These are phyloP conservation scores for Citrus sinensis DNA, from an alignment of 345 rosid species.

Conservation along the genomic window DNA sequence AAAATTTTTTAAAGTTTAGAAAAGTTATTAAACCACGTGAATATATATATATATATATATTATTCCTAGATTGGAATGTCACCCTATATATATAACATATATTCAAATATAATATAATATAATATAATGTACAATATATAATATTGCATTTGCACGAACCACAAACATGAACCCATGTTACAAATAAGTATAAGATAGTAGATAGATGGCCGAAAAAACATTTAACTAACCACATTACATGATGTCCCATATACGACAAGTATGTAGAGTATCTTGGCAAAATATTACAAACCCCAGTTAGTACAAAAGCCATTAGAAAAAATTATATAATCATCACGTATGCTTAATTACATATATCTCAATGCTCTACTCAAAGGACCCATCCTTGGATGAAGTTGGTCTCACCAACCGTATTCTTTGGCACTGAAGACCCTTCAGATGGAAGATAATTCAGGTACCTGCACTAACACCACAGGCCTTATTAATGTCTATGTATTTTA, in stretches of 20 bases:
- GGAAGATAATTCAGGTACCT: constrained; percentile 61
- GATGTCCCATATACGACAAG: neutral
- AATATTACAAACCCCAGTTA: neutral
- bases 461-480: neutral
- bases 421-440: constrained; percentile 60
- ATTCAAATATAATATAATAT: too few species aligned
- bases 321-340: neutral
- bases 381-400: constrained; percentile 83
- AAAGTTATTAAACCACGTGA: too few species aligned
- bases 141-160: neutral
- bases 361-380: constrained; percentile 43
- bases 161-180: neutral
- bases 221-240: neutral
- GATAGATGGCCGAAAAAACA: neutral
- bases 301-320: neutral
- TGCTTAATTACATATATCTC: too few species aligned
- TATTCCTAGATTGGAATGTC: too few species aligned
- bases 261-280: neutral
- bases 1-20: too few species aligned
- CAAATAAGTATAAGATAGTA: neutral
- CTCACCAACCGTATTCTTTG: constrained; percentile 48
- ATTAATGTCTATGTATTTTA: neutral
- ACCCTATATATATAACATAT: too few species aligned
- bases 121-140: too few species aligned
- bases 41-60: too few species aligned